A percentile compares a stretch with the other conserved stretches of the same genome.
Evolutionary conservation across 345 rosid species (phyloP).

Genomic region (thale cress (Arabidopsis thaliana)): TAIR10.1 NC_003071.7:765501-766000

Average conservation of each 20-base stretch:
- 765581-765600: background rate
- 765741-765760: constrained; percentile 1
- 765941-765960: constrained; percentile 11
- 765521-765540: constrained; percentile 36
- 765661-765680: constrained; percentile 47
- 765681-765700: constrained; percentile 53
- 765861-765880: constrained; percentile 79
- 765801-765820: constrained; percentile 3
- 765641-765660: constrained; percentile 51
- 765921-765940: constrained; percentile 23
- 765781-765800: constrained; percentile 1
- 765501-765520: constrained; percentile 72
- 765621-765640: constrained; percentile 3
- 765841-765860: constrained; percentile 48
- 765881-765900: constrained; percentile 81
- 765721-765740: constrained; percentile 49
- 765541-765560: background rate
- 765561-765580: constrained; percentile 15
- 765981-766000: background rate
- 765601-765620: constrained; percentile 1
- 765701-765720: constrained; percentile 54
- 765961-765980: background rate
- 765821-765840: background rate
- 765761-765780: constrained; percentile 17
- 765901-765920: constrained; percentile 17